These are phyloP conservation scores for Cystofilobasidium capitatum DNA, from an alignment of 768 basidiomycete species.

Conservation along the genomic window DNA sequence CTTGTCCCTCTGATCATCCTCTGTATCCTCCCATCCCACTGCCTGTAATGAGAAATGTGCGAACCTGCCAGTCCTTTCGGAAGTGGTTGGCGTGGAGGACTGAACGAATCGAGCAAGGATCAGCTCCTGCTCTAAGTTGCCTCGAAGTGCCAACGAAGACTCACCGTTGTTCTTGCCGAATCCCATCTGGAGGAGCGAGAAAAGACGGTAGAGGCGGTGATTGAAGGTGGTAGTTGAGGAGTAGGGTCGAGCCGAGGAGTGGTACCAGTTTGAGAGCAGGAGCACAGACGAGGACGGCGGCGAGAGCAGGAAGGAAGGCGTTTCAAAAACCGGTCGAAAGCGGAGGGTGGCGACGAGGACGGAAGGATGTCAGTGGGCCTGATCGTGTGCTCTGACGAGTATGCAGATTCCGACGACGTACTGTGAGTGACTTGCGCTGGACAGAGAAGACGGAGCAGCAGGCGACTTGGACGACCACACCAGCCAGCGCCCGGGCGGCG, in stretches of 20 bases:
- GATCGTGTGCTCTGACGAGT: not conserved
- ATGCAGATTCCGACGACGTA: not conserved
- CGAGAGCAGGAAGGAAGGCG: not conserved
- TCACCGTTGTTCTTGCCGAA: conserved; percentile 64
- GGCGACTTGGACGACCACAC: not conserved
- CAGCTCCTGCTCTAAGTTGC: not conserved
- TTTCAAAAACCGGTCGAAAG: no score
- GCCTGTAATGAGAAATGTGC: conserved; percentile 5
- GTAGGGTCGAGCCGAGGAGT: not conserved
- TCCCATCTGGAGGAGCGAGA: conserved; percentile 49
- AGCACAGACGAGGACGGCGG: not conserved
- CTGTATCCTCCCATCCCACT: conserved; percentile 27
- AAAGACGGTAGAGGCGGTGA: not conserved
- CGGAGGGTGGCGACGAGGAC: not conserved
- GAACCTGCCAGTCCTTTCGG: conserved; percentile 92
- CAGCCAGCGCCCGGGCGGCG: no score
- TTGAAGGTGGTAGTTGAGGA: not conserved
- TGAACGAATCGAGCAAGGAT: conserved; percentile 1
- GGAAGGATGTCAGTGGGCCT: not conserved
- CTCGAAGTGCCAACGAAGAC: not conserved
- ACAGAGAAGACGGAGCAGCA: not conserved
- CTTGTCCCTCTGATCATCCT: conserved; percentile 29
- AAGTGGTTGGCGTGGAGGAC: conserved; percentile 90
- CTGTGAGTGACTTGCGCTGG: conserved; percentile 7
- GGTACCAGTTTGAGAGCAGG: not conserved